A percentile compares a stretch with the other conserved stretches of the same genome.
phyloP scores from a whole-genome alignment of 2,329 filamentous ascomycete genomes.

The Periconia macrospinosa region DNA sequence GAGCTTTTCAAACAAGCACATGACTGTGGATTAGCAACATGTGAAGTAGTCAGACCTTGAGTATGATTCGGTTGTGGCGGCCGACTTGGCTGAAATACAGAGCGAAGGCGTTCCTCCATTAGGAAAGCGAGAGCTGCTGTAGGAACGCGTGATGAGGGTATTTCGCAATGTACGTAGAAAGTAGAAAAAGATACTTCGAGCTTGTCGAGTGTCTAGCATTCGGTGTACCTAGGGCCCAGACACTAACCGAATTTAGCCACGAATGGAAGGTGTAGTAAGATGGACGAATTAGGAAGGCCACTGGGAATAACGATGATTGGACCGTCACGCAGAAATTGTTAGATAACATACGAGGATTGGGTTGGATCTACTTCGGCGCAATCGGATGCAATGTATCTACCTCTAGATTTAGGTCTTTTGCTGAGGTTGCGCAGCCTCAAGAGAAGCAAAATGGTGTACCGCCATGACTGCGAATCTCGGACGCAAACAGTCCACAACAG shows the following conservation, averaged over 20 bases:
- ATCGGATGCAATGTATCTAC: background rate
- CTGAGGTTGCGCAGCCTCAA: background rate
- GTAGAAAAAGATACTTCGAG: conserved; percentile 1
- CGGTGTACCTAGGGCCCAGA: background rate
- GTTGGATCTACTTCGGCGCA: too few species aligned
- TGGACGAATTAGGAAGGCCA: conserved; percentile 24
- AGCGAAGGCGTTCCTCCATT: background rate
- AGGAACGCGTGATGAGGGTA: background rate
- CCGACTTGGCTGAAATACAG: background rate
- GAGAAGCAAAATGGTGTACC: background rate
- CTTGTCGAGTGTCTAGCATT: background rate
- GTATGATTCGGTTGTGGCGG: background rate
- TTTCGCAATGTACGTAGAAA: background rate
- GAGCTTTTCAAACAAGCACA: conserved; percentile 17
- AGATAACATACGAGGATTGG: background rate
- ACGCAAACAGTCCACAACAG: background rate
- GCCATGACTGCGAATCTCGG: background rate
- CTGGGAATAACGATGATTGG: conserved; percentile 11
- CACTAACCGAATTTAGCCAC: conserved; percentile 26
- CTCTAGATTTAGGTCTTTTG: background rate
- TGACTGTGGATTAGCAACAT: conserved; percentile 18
- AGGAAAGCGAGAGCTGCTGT: background rate
- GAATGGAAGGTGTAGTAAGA: conserved; percentile 8
- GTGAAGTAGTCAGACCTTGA: conserved; percentile 24
- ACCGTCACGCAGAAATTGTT: background rate